Percentiles rank a stretch among this genome's conserved stretches.
These are phyloP conservation scores for Sorghum bicolor DNA, from an alignment of 176 grass and related monocot species.

Conservation along the genomic window Sorghum_bicolor_NCBIv3 NC_012877.2:58386001-58386500, in stretches of 20 bases:
- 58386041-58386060: constrained; percentile 1
- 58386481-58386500: neutral
- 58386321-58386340: constrained; percentile 79
- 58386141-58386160: constrained; percentile 85
- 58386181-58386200: constrained; percentile 80
- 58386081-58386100: constrained; percentile 3
- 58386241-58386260: neutral
- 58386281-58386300: constrained; percentile 64
- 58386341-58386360: constrained; percentile 89
- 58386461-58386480: neutral
- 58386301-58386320: constrained; percentile 80
- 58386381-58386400: constrained; percentile 95
- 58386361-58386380: constrained; percentile 83
- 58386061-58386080: neutral
- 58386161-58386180: constrained; percentile 87
- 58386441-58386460: constrained; percentile 41
- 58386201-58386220: constrained; percentile 95
- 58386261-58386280: constrained; percentile 7
- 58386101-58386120: constrained; percentile 63
- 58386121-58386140: constrained; percentile 68
- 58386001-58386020: constrained; percentile 25
- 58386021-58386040: neutral
- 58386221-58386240: constrained; percentile 31
- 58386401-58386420: constrained; percentile 77
- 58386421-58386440: constrained; percentile 84